phyloP scores from a whole-genome alignment of 1,139 yeast species.

The Yarrowia galli region DNA sequence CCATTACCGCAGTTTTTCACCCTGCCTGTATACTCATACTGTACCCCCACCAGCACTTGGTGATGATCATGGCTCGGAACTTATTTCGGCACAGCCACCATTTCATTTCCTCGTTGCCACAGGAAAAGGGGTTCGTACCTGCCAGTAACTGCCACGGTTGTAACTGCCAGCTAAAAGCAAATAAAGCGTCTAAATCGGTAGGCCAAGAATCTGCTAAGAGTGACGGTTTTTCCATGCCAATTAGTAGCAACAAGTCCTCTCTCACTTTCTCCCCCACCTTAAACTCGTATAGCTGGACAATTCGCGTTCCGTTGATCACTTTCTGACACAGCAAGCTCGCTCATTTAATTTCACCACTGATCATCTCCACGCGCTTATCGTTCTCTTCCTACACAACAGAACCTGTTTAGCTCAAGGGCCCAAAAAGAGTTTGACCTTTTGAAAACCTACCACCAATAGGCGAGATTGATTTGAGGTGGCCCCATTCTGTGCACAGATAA shows the following conservation, averaged over 20 bases:
- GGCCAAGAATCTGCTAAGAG: neutral
- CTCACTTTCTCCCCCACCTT: neutral
- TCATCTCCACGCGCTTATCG: constrained; percentile 4
- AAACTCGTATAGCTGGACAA: neutral
- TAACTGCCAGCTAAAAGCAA: constrained; percentile 2
- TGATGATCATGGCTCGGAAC: constrained; percentile 6
- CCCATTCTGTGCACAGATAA: neutral
- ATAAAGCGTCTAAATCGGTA: neutral
- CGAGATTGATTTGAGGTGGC: constrained; percentile 15
- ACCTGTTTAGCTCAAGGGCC: neutral
- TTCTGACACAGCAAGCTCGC: neutral
- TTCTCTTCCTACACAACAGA: neutral
- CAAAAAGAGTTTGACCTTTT: neutral
- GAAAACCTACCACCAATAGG: constrained; percentile 13
- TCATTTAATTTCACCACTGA: neutral
- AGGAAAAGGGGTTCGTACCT: neutral
- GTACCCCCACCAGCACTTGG: neutral
- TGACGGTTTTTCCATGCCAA: too few relatives aligned
- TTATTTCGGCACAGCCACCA: constrained; percentile 13
- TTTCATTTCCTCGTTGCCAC: too few relatives aligned
- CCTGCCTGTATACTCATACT: neutral
- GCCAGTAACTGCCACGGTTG: neutral
- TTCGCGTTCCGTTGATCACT: constrained; percentile 3
- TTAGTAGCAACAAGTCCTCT: too few relatives aligned
- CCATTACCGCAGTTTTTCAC: neutral